These are phyloP conservation scores for Arachis monticola DNA, from an alignment of 331 rosid species.

Conservation along the genomic window DNA sequence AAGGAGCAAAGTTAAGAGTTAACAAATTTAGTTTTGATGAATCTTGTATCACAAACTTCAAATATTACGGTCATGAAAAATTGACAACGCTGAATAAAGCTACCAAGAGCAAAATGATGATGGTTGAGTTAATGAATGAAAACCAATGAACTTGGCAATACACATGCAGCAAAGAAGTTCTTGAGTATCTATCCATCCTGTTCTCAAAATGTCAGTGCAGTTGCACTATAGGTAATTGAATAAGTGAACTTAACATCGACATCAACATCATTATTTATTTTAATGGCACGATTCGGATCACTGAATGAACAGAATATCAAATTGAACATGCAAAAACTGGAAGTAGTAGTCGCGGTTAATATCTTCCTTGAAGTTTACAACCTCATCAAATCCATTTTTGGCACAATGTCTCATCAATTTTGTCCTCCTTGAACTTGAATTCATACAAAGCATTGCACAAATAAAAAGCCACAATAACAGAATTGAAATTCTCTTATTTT, in stretches of 20 bases:
- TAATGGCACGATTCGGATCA: slow-evolving; percentile 65
- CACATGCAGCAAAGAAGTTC: slow-evolving; percentile 63
- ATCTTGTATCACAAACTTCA: slow-evolving; percentile 21
- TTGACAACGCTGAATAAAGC: slow-evolving; percentile 47
- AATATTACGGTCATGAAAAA: slow-evolving; percentile 24
- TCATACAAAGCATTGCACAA: slow-evolving; percentile 62
- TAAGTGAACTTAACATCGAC: slow-evolving; percentile 72
- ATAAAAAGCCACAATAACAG: too few species aligned
- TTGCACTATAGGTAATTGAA: slow-evolving; percentile 73
- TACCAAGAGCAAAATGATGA: slow-evolving; percentile 67
- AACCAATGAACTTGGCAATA: slow-evolving; percentile 80
- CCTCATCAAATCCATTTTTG: slow-evolving; percentile 62
- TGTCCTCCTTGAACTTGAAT: slow-evolving; percentile 64
- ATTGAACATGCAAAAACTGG: slow-evolving; percentile 80
- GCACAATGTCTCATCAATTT: slow-evolving; percentile 55
- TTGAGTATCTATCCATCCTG: slow-evolving; percentile 73
- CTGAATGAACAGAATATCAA: slow-evolving; percentile 71
- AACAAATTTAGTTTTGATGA: neutral
- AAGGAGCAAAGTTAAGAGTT: slow-evolving; percentile 10
- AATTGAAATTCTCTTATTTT: too few species aligned
- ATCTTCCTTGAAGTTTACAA: slow-evolving; percentile 64
- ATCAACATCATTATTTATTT: slow-evolving; percentile 68
- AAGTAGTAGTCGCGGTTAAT: slow-evolving; percentile 70
- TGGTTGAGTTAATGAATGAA: slow-evolving; percentile 75
- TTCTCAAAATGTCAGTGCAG: slow-evolving; percentile 56